Evolutionary conservation across 495 filamentous ascomycete species (phyloP).

Genomic region (Lophiotrema nucula): DNA sequence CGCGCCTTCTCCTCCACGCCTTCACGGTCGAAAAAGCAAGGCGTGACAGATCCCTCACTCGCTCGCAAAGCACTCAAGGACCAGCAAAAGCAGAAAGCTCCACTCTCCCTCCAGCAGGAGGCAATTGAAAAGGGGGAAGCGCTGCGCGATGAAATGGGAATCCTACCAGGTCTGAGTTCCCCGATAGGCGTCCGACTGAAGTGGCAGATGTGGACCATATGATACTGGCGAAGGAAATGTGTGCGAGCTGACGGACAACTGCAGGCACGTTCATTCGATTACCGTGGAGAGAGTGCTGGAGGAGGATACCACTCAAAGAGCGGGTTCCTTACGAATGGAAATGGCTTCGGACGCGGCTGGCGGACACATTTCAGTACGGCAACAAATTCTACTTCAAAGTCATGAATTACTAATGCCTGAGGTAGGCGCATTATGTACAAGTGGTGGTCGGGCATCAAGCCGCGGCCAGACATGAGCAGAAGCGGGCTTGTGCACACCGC

Average conservation of each 20-base stretch:
- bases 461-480: no score
- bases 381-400: no score
- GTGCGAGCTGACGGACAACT: no score
- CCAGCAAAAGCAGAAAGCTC: neutral
- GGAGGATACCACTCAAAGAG: neutral
- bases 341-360: slow-evolving; percentile 11
- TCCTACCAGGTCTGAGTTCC: neutral
- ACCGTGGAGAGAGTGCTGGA: neutral
- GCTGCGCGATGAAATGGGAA: neutral
- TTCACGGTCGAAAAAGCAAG: neutral
- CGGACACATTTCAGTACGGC: slow-evolving; percentile 10
- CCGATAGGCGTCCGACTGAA: neutral
- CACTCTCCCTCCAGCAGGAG: neutral
- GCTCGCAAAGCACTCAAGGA: neutral
- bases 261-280: slow-evolving; percentile 7
- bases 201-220: no score
- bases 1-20: slow-evolving; percentile 1
- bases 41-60: neutral
- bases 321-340: slow-evolving; percentile 26
- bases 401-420: no score
- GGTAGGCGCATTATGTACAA: no score
- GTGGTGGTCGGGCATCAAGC: no score
- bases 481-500: neutral
- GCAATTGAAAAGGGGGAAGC: neutral
- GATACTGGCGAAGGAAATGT: no score